These are phyloP conservation scores for Anthracocystis panici-leucophaei DNA, from an alignment of 1,284 basidiomycete species.

Conservation along the genomic window DNA sequence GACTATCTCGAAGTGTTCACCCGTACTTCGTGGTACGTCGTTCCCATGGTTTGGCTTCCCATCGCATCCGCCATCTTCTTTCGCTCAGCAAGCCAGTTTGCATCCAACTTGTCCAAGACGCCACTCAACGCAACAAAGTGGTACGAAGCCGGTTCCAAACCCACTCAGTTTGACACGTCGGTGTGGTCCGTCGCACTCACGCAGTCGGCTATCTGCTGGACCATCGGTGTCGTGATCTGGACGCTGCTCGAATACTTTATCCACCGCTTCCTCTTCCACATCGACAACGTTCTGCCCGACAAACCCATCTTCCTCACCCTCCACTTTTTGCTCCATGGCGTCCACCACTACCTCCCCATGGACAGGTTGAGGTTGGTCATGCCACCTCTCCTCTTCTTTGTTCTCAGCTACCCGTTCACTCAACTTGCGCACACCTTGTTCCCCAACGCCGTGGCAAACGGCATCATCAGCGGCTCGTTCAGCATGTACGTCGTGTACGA, in stretches of 20 bases:
- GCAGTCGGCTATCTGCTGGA: slow-evolving; percentile 74
- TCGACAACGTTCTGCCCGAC: slow-evolving; percentile 91
- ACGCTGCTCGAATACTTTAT: slow-evolving; percentile 94
- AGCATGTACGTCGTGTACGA: slow-evolving; percentile 80
- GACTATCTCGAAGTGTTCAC: slow-evolving; percentile 87
- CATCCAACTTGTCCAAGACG: slow-evolving; percentile 20
- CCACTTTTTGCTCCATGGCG: slow-evolving; percentile 94
- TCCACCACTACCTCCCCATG: slow-evolving; percentile 98
- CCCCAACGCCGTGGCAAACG: slow-evolving; percentile 86
- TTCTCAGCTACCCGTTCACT: slow-evolving; percentile 88
- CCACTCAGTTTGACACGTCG: slow-evolving; percentile 65
- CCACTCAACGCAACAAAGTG: slow-evolving; percentile 39
- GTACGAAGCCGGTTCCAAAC: slow-evolving; percentile 72
- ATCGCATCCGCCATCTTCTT: slow-evolving; percentile 84
- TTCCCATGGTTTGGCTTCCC: slow-evolving; percentile 91
- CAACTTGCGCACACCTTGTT: slow-evolving; percentile 85
- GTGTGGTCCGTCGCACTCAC: slow-evolving; percentile 44
- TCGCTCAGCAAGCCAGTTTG: slow-evolving; percentile 85
- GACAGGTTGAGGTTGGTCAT: slow-evolving; percentile 88
- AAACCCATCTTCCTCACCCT: slow-evolving; percentile 81
- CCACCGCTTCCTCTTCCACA: slow-evolving; percentile 97
- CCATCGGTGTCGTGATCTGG: slow-evolving; percentile 92
- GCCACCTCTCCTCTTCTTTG: slow-evolving; percentile 88
- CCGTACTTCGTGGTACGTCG: slow-evolving; percentile 91
- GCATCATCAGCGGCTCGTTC: slow-evolving; percentile 91